Base-by-base conservation (phyloP, 768 basidiomycete species). In the Auricularia heimuer region DNA sequence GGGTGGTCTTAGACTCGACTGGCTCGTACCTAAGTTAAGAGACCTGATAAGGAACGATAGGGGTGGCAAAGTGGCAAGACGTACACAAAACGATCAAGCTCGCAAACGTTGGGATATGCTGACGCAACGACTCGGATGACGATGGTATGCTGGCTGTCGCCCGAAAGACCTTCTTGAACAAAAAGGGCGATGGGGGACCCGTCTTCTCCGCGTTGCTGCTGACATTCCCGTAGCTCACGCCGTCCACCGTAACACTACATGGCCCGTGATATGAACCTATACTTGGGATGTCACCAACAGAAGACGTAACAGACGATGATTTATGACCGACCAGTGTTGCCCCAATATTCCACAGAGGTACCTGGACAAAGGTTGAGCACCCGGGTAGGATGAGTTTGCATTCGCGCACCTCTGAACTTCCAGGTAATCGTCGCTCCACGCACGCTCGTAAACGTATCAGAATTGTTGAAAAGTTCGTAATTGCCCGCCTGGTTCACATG, bases 401-500 rank as follows among this genome's bases (percentile, higher is more conserved):
- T 24, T 60, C 21, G n/a, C 62, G 34, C 60, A n/a, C 64, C 64
- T 35, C 61, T 61, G 60, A 65, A 65, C 14, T 24, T 61, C 47
- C 60, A 36, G 12, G 58, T 61, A 14, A 61, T 61, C 3, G 58
- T 61, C 24, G 56, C 64, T 21, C 64, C 64, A 18, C 61, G 60
- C 12, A n/a, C n/a, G 35, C 35, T 42, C 12, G 56, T 37, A 47
- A 65, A 65, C 33, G 64, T 65, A 47, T 65, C 64, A 18, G 64
- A 37, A 35, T 65, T 44, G 24, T 62, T 45, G 34, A 62, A 65
- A 33, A 65, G 58, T n/a, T 65, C 12, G 69, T 65, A n/a, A 68
- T 0, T 6, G 3, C 33, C 29, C 24, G 21, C 29, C 29, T 60
- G 56, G 18, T 60, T 24, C 4, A 35, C 34, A 34, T 60, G 56